These are phyloP conservation scores for Malus domestica DNA, from an alignment of 306 rosid genomes.

Conservation along the genomic window DNA sequence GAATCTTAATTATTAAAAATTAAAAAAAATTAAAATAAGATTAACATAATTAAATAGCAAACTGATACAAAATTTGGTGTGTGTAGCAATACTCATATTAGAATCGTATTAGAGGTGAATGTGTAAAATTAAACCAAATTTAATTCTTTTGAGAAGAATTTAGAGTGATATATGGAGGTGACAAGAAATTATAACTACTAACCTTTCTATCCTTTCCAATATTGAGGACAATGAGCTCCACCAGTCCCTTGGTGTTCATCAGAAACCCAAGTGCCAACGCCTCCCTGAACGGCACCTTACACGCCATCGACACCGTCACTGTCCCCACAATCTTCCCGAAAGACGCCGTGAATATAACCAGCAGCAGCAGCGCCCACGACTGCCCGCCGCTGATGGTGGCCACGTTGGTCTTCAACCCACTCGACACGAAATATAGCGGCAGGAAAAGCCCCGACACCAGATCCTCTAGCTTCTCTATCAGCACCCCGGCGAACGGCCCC, in stretches of 20 bases:
- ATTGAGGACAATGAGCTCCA: slow-evolving; percentile 75
- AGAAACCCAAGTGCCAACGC: slow-evolving; percentile 63
- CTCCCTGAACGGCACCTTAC: slow-evolving; percentile 48
- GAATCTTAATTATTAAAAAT: no score
- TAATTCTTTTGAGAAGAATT: no score
- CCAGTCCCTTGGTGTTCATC: slow-evolving; percentile 76
- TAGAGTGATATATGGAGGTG: no score
- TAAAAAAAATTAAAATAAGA: no score
- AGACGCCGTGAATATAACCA: slow-evolving; percentile 59
- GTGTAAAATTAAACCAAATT: no score
- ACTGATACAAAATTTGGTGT: no score
- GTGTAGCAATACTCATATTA: no score
- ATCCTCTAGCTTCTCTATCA: slow-evolving; percentile 66
- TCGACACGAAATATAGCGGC: slow-evolving; percentile 66
- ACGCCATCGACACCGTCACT: slow-evolving; percentile 15
- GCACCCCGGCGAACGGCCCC: slow-evolving; percentile 53
- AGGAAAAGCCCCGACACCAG: slow-evolving; percentile 48
- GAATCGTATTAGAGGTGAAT: no score
- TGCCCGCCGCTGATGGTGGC: slow-evolving; percentile 50
- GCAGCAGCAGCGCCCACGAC: slow-evolving; percentile 53
- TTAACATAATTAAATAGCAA: no score
- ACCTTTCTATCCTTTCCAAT: slow-evolving; percentile 80
- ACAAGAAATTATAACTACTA: neutral
- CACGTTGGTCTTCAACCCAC: slow-evolving; percentile 65
- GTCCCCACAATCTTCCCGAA: slow-evolving; percentile 69